A percentile compares a stretch with the other conserved stretches of the same genome.
phyloP scores from a whole-genome alignment of 202 grass and related monocot species.

The Carex sylvatica region DNA sequence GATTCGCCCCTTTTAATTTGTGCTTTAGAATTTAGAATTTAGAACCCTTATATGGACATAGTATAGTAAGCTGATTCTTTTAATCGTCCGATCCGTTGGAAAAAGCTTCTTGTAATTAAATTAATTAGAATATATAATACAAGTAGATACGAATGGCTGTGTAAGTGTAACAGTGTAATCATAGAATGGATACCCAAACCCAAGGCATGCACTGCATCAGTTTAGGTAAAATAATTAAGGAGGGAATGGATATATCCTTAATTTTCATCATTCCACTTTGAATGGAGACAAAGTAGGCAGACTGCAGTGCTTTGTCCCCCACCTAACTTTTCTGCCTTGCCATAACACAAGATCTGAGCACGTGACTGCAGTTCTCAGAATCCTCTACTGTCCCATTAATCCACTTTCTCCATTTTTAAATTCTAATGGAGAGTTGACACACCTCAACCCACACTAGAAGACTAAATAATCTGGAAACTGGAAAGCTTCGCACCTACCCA shows the following conservation, averaged over 20 bases:
- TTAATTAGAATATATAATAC: no score
- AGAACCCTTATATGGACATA: no score
- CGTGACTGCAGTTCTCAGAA: slow-evolving; percentile 14
- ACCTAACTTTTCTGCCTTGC: slow-evolving; percentile 3
- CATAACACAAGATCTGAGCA: slow-evolving; percentile 25
- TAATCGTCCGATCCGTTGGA: no score
- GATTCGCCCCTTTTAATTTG: no score
- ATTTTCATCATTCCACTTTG: neutral
- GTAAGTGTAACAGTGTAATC: neutral
- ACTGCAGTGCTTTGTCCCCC: neutral
- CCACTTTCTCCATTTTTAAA: neutral
- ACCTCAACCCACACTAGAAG: no score
- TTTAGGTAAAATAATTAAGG: neutral
- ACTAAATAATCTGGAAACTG: no score
- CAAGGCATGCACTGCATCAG: neutral
- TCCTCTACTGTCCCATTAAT: neutral
- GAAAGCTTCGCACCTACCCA: neutral
- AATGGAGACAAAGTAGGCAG: slow-evolving; percentile 8
- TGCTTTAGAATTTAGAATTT: no score
- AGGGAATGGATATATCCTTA: neutral
- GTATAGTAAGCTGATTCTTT: no score
- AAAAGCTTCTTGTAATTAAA: no score
- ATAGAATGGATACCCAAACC: neutral
- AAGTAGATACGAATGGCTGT: no score
- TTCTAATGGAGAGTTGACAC: neutral